These are phyloP conservation scores for Chloris gayana DNA, from an alignment of 176 grass and related monocot species.

Conservation along the genomic window DNA sequence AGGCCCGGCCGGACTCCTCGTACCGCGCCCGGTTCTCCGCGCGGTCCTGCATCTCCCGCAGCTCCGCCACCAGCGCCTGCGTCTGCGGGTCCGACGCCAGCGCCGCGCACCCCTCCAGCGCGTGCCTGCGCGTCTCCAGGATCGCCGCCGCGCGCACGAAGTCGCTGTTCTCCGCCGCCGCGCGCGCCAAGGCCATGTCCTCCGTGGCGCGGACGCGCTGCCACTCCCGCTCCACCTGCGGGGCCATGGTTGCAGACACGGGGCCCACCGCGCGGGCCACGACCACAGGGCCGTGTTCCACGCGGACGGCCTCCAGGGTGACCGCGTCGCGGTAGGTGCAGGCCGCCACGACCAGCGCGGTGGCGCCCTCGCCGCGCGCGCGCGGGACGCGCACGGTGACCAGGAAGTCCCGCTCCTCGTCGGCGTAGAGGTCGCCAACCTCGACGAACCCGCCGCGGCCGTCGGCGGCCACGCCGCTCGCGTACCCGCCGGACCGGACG, in stretches of 20 bases:
- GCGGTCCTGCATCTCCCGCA: conserved; percentile 61
- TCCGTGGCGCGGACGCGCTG: conserved; percentile 44
- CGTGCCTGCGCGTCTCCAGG: conserved; percentile 20
- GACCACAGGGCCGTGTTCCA: conserved; percentile 39
- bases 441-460: conserved; percentile 41
- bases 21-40: conserved; percentile 38
- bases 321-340: conserved; percentile 60
- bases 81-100: conserved; percentile 21
- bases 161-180: conserved; percentile 31
- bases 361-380: neutral
- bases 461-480: conserved; percentile 32
- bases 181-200: conserved; percentile 41
- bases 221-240: conserved; percentile 59
- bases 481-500: conserved; percentile 64
- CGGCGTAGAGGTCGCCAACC: conserved; percentile 73
- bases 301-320: conserved; percentile 29
- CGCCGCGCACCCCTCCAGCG: conserved; percentile 16
- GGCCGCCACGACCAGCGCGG: conserved; percentile 37
- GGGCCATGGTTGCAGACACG: conserved; percentile 16
- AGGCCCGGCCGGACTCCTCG: conserved; percentile 48
- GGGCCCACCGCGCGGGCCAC: conserved; percentile 25
- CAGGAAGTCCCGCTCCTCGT: conserved; percentile 77
- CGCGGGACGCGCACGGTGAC: conserved; percentile 51
- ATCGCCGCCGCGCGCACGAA: conserved; percentile 32
- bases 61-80: conserved; percentile 44